These are phyloP conservation scores for Gynochthodes officinalis DNA, from an alignment of 257 asterid species.

Conservation along the genomic window DNA sequence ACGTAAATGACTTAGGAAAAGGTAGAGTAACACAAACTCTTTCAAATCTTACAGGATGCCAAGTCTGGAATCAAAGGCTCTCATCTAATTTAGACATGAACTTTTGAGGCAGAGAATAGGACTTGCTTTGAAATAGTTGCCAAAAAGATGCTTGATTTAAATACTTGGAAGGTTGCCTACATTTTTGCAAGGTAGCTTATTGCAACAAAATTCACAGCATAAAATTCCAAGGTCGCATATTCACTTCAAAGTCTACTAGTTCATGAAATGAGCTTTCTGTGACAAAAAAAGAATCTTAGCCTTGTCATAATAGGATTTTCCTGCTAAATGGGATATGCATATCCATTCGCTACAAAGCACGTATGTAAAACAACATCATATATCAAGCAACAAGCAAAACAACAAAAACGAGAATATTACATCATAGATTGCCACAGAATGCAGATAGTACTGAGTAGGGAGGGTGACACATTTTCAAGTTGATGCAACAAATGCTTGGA, in stretches of 20 bases:
- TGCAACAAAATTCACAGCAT: not conserved
- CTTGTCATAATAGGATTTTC: not conserved
- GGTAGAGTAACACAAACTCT: no score
- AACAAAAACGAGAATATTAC: not conserved
- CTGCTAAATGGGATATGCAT: not conserved
- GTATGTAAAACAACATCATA: not conserved
- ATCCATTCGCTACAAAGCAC: not conserved
- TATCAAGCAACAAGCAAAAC: not conserved
- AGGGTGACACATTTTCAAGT: not conserved
- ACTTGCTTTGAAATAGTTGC: not conserved
- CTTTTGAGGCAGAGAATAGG: not conserved
- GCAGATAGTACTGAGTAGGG: not conserved
- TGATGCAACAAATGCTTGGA: not conserved
- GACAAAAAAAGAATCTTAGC: not conserved
- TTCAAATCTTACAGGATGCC: no score
- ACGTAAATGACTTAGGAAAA: no score
- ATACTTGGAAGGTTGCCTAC: not conserved
- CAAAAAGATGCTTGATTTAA: not conserved
- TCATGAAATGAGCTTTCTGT: not conserved
- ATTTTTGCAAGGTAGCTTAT: not conserved
- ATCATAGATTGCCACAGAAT: not conserved
- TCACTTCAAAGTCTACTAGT: not conserved
- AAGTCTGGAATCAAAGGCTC: no score
- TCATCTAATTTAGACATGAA: no score
- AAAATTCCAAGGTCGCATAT: not conserved